phyloP scores from a whole-genome alignment of 441 rosid species.

The Daphne laureola region DNA sequence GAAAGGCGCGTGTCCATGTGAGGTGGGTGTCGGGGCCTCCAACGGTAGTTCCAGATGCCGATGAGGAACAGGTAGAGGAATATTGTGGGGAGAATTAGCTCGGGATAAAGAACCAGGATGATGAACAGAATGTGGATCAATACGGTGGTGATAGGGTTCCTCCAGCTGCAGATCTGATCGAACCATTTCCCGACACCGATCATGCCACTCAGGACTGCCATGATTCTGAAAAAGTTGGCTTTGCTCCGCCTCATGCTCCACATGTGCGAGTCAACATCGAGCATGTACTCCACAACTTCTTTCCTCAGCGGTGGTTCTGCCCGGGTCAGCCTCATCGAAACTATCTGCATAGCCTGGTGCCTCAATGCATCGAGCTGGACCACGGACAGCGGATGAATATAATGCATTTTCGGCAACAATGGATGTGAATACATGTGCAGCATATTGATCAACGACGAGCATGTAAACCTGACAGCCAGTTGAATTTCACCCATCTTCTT shows the following conservation, averaged over 20 bases:
- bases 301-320: constrained; percentile 43
- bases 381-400: constrained; percentile 26
- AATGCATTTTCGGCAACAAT: constrained; percentile 33
- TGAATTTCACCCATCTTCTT: constrained; percentile 34
- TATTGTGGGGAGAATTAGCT: constrained; percentile 31
- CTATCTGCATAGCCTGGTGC: constrained; percentile 26
- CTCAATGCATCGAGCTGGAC: constrained; percentile 29
- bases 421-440: constrained; percentile 25
- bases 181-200: constrained; percentile 30
- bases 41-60: constrained; percentile 34
- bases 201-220: constrained; percentile 23
- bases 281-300: constrained; percentile 39
- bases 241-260: constrained; percentile 39
- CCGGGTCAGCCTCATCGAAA: constrained; percentile 21
- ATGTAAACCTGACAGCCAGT: constrained; percentile 31
- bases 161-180: constrained; percentile 32
- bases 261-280: constrained; percentile 31
- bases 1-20: constrained; percentile 32
- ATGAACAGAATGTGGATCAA: constrained; percentile 26
- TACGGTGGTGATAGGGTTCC: constrained; percentile 26
- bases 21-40: constrained; percentile 33
- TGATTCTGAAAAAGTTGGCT: constrained; percentile 30
- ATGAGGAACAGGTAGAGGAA: constrained; percentile 32
- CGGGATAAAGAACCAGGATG: constrained; percentile 28
- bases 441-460: constrained; percentile 22